Evolutionary conservation across 345 rosid genomes (phyloP).

Genomic region (Sonneratia caseolaris): DNA sequence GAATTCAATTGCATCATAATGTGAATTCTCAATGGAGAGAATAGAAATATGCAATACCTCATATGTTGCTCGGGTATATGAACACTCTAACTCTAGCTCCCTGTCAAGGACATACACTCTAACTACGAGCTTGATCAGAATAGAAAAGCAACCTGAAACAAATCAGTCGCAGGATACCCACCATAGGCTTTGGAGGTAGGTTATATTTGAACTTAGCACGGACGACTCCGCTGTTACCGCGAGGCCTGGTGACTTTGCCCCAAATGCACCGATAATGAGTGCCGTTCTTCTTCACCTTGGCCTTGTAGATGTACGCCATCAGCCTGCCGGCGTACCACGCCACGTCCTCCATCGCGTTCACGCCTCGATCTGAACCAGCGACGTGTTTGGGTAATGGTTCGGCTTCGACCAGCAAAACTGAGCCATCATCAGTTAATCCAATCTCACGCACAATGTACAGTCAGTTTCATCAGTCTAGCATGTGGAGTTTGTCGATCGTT

Average conservation of each 20-base stretch:
- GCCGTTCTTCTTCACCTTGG: slow-evolving; percentile 69
- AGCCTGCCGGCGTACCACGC: slow-evolving; percentile 73
- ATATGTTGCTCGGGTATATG: slow-evolving; percentile 71
- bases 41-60: not conserved
- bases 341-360: slow-evolving; percentile 70
- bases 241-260: slow-evolving; percentile 83
- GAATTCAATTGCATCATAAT: too few relatives aligned
- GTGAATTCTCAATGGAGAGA: too few relatives aligned
- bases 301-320: slow-evolving; percentile 84
- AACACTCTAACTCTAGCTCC: slow-evolving; percentile 70
- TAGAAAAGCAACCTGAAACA: not conserved
- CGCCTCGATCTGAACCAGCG: slow-evolving; percentile 80
- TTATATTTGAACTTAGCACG: slow-evolving; percentile 79
- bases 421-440: not conserved
- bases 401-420: slow-evolving; percentile 50
- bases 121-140: too few relatives aligned
- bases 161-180: slow-evolving; percentile 1
- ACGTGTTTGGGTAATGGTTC: slow-evolving; percentile 71
- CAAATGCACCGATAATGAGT: slow-evolving; percentile 78
- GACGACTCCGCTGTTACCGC: slow-evolving; percentile 84
- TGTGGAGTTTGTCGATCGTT: not conserved
- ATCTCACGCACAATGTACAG: too few relatives aligned
- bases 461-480: too few relatives aligned
- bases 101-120: slow-evolving; percentile 20
- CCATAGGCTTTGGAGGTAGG: slow-evolving; percentile 83